phyloP scores from a whole-genome alignment of 2,329 filamentous ascomycete genomes.

The Orbilia quercus region DNA sequence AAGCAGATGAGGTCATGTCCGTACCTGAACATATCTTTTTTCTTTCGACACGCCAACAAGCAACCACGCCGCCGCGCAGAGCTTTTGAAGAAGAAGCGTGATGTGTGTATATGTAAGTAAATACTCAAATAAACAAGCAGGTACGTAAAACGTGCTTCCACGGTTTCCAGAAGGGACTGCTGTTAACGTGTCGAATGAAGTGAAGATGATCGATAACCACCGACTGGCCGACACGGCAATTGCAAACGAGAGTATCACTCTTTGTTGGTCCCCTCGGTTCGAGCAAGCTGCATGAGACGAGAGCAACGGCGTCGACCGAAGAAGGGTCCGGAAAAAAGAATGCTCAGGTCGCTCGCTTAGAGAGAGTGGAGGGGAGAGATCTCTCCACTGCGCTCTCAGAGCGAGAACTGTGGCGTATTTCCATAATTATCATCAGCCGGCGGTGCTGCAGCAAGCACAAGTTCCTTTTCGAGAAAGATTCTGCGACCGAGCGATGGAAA shows the following conservation, averaged over 20 bases:
- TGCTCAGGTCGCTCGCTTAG: background rate
- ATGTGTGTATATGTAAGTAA: too few relatives aligned
- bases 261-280: background rate
- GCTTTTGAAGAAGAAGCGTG: too few relatives aligned
- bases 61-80: too few relatives aligned
- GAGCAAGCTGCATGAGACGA: background rate
- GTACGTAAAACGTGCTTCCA: too few relatives aligned
- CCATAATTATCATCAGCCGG: conserved; percentile 55
- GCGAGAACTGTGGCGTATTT: conserved; percentile 52
- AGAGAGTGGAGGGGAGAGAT: background rate
- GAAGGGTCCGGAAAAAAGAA: background rate
- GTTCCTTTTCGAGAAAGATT: conserved; percentile 56
- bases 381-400: too few relatives aligned
- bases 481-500: conserved; percentile 47
- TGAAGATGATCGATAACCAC: too few relatives aligned
- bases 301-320: conserved; percentile 12
- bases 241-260: too few relatives aligned
- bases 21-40: background rate
- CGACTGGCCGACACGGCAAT: too few relatives aligned
- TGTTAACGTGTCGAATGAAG: too few relatives aligned
- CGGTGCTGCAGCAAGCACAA: conserved; percentile 43
- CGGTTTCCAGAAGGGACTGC: too few relatives aligned
- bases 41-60: background rate
- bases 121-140: too few relatives aligned
- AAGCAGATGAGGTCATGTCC: background rate